Base-by-base conservation (phyloP, 352 stramenopile species). In the Hyaloperonospora brassicae region DNA sequence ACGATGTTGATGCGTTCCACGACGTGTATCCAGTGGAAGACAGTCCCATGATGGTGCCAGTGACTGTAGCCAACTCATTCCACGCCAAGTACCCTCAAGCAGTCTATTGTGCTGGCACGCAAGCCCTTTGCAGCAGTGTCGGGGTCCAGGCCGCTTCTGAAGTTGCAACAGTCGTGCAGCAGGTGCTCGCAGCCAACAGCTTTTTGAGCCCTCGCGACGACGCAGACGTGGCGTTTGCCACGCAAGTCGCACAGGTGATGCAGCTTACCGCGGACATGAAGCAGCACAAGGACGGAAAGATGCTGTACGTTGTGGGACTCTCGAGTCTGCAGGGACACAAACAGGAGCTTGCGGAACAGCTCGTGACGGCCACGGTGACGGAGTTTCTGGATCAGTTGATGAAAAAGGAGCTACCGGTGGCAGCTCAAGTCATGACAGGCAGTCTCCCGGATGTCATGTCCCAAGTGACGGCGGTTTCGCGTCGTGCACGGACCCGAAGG, bases 381-480 rank as follows among this genome's bases (percentile, higher is more conserved):
- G 57, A 70, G 46, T 76, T 84, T 30, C 55, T 79, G 40, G 51
- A 49, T 6, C 57, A 72, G n/a, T 43, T 84, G 42, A 57, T 77
- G 60, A 69, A 65, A 36, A 62, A 17, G 0, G 57, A 70, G n/a
- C 22, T 56, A 6, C 10, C 41, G 1, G 61, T 61, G 4, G 73
- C 53, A 9, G 66, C 68, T 23, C 73, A 84, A 55, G 44, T 84
- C 10, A 66, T 79, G 60, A 66, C 61, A 14, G 54, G 57, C 12
- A 53, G 25, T 13, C 49, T 61, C 4, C 57, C 57, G 5, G 53
- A 40, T 43, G 57, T 43, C 9, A 57, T 61, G 47, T 42, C 62
- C 52, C 58, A 57, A 38, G 50, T 63, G 38, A 47, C 59, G 2
- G 57, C 59, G 22, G 51, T 79, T 39, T 62, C 63, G 13, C 55